phyloP scores from a whole-genome alignment of 768 basidiomycete genomes.

The Mycena vitilis region DNA sequence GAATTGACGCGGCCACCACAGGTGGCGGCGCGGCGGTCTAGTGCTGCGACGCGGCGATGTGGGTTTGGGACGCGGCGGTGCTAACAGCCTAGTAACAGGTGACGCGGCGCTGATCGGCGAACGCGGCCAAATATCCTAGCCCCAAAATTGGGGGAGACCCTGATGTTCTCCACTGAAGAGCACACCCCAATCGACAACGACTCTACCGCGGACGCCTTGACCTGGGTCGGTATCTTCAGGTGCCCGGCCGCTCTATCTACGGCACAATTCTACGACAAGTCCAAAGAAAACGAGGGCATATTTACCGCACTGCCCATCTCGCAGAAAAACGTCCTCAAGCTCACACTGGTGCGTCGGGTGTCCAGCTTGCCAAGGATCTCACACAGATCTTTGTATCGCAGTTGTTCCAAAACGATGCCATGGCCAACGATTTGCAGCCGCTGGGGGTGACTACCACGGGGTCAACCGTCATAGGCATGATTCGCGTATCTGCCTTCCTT shows the following conservation, averaged over 20 bases:
- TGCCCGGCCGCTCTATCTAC: not conserved
- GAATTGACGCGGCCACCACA: no score
- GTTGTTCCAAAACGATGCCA: constrained; percentile 5
- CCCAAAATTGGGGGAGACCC: not conserved
- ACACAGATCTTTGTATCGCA: not conserved
- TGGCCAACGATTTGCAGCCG: not conserved
- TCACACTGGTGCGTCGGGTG: not conserved
- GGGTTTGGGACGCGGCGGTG: no score
- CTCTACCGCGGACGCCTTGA: not conserved
- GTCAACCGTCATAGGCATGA: not conserved
- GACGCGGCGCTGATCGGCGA: no score
- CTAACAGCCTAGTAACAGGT: no score
- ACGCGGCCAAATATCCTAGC: no score
- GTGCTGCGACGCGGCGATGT: no score
- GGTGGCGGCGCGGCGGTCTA: no score
- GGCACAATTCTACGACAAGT: not conserved
- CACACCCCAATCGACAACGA: not conserved
- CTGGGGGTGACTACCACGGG: not conserved
- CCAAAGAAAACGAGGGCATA: no score
- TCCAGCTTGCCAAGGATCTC: no score
- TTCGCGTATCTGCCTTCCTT: not conserved
- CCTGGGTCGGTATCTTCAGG: not conserved
- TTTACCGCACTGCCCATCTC: not conserved
- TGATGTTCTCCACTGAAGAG: not conserved
- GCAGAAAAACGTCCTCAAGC: not conserved